These are phyloP conservation scores for Neohortaea acidophila DNA, from an alignment of 495 filamentous ascomycete species.

Conservation along the genomic window DNA sequence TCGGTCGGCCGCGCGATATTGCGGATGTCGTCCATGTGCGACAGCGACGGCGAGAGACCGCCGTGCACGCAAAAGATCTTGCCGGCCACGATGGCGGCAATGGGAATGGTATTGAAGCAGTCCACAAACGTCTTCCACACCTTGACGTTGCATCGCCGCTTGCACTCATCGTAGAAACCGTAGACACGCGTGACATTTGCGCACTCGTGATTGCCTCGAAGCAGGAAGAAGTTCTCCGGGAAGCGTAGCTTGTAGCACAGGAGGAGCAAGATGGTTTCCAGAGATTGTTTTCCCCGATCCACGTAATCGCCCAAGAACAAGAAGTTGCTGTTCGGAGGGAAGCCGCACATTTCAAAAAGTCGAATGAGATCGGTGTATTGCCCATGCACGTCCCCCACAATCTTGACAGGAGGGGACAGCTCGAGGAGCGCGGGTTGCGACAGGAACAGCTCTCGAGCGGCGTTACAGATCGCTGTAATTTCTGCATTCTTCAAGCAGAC, in stretches of 20 bases:
- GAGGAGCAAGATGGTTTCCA: conserved; percentile 91
- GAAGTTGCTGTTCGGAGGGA: conserved; percentile 85
- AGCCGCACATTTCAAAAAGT: conserved; percentile 99
- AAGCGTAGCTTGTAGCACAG: conserved; percentile 98
- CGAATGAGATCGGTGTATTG: conserved; percentile 96
- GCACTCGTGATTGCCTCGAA: conserved; percentile 95
- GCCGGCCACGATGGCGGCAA: conserved; percentile 87
- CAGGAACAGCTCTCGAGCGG: conserved; percentile 74
- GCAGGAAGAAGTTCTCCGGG: conserved; percentile 95
- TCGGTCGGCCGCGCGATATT: conserved; percentile 92
- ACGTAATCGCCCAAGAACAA: conserved; percentile 97
- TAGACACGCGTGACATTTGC: conserved; percentile 97
- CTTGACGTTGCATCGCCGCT: conserved; percentile 92
- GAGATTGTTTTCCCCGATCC: conserved; percentile 89
- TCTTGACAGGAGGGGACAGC: conserved; percentile 92
- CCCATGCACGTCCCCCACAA: conserved; percentile 95
- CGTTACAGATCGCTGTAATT: conserved; percentile 79
- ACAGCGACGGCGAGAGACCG: conserved; percentile 78
- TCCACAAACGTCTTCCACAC: conserved; percentile 99
- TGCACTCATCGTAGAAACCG: conserved; percentile 99
- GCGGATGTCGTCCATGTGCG: conserved; percentile 96
- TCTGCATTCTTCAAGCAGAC: conserved; percentile 96
- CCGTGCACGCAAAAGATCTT: conserved; percentile 99
- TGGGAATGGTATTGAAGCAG: conserved; percentile 91
- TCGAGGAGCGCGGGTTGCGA: conserved; percentile 86